Conservation (phyloP, 148 eudicot species). For the Mesembryanthemum crystallinum region DNA sequence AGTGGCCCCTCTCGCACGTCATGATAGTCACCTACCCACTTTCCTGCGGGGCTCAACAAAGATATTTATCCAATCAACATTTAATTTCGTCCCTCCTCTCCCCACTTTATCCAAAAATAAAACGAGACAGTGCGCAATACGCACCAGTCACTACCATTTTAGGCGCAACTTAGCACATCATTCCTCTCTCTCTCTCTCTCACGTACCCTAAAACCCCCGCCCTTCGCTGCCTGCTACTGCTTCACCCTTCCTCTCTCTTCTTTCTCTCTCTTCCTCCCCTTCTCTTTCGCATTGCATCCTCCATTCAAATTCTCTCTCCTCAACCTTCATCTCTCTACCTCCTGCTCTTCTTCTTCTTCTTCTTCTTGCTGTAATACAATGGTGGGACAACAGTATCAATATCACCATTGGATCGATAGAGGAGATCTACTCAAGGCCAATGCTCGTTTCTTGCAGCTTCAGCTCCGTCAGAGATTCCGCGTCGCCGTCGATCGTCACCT, state of each 20-base stretch:
- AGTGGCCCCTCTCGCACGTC: not conserved
- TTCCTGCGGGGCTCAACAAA: not conserved
- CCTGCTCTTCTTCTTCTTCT: not conserved
- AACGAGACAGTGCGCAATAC: not conserved
- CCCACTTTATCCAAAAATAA: not conserved
- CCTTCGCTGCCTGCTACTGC: not conserved
- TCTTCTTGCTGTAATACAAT: not conserved
- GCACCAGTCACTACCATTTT: not conserved
- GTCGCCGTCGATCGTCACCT: constrained; percentile 55
- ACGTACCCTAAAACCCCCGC: constrained; percentile 16
- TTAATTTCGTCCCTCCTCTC: constrained; percentile 11
- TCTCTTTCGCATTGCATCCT: not conserved
- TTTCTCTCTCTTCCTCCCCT: not conserved
- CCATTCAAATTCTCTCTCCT: constrained; percentile 2
- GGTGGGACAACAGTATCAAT: constrained; percentile 27
- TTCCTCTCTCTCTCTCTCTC: not conserved
- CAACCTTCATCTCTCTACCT: not conserved
- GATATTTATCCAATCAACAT: not conserved
- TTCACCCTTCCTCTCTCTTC: not conserved
- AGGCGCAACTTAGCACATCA: not conserved
- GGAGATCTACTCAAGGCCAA: constrained; percentile 43
- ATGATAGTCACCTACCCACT: not conserved
- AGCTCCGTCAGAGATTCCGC: constrained; percentile 48
- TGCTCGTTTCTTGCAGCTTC: constrained; percentile 44
- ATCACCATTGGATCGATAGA: constrained; percentile 40